Evolutionary conservation across 352 stramenopile species (phyloP).

Genomic region (Pythium diclinum): DNA sequence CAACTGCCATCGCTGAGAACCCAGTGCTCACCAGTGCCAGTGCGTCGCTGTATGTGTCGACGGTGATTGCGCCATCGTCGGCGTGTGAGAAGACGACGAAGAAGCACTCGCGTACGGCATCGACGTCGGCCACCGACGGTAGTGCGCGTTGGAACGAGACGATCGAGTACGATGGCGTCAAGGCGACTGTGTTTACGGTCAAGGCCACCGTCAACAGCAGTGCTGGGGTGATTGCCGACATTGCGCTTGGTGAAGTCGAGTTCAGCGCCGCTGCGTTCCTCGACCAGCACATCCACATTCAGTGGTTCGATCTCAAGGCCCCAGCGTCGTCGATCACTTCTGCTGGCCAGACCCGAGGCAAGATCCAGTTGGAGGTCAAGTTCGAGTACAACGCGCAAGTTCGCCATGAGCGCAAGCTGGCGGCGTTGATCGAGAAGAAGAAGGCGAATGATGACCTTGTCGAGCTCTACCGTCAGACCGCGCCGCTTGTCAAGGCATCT

Average conservation of each 20-base stretch:
- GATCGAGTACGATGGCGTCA: conserved; percentile 62
- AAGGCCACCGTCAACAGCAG: conserved; percentile 62
- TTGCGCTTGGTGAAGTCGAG: conserved; percentile 65
- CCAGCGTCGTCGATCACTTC: conserved; percentile 29
- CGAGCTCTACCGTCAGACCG: conserved; percentile 55
- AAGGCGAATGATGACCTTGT: conserved; percentile 64
- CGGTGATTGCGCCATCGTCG: conserved; percentile 51
- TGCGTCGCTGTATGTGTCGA: conserved; percentile 54
- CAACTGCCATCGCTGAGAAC: conserved; percentile 32
- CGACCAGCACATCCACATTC: conserved; percentile 53
- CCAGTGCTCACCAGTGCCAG: conserved; percentile 27
- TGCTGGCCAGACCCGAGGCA: conserved; percentile 26
- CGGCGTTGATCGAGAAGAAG: conserved; percentile 48
- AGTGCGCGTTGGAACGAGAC: conserved; percentile 46
- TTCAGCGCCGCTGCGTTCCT: conserved; percentile 47
- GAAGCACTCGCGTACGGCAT: conserved; percentile 55
- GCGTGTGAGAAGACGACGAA: conserved; percentile 68
- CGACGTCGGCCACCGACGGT: conserved; percentile 23
- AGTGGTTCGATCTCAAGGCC: conserved; percentile 52
- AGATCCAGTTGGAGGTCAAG: conserved; percentile 52
- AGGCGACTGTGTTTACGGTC: conserved; percentile 61
- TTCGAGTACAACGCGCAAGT: conserved; percentile 58
- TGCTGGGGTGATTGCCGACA: conserved; percentile 57
- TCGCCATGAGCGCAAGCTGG: conserved; percentile 41
- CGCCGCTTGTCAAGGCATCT: conserved; percentile 43